A percentile compares a stretch with the other conserved stretches of the same genome.
Evolutionary conservation across 306 rosid genomes (phyloP).

Genomic region (Casuarina equisetifolia): DNA sequence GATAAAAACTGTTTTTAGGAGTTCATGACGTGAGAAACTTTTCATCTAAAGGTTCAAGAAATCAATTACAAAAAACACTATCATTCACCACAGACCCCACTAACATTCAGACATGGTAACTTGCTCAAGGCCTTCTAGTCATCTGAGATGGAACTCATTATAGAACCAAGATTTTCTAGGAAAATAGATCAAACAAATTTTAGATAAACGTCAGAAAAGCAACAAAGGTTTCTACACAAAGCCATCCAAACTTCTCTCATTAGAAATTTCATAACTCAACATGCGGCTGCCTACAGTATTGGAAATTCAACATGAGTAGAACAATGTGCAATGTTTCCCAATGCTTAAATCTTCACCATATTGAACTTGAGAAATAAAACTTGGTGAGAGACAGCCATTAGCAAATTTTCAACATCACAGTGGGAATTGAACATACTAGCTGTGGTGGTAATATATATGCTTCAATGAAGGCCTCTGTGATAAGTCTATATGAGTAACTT

Average conservation of each 20-base stretch:
- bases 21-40: no score
- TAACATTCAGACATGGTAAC: no score
- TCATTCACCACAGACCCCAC: no score
- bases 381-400: slow-evolving; percentile 18
- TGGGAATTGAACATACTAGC: slow-evolving; percentile 55
- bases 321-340: neutral
- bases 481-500: slow-evolving; percentile 57
- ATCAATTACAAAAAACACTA: no score
- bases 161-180: no score
- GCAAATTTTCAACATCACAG: slow-evolving; percentile 14
- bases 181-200: no score
- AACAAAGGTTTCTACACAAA: neutral
- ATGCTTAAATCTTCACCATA: neutral
- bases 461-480: slow-evolving; percentile 77
- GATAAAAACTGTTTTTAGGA: no score
- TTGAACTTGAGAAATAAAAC: neutral
- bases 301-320: neutral
- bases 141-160: no score
- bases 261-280: neutral
- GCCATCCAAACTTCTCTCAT: neutral
- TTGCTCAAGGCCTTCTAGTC: no score
- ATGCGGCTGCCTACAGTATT: neutral
- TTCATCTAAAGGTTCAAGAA: no score
- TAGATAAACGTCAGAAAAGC: no score
- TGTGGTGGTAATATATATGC: slow-evolving; percentile 61